Base-by-base conservation (phyloP, 2,329 filamentous ascomycete species). In the Botrytis elliptica region DNA sequence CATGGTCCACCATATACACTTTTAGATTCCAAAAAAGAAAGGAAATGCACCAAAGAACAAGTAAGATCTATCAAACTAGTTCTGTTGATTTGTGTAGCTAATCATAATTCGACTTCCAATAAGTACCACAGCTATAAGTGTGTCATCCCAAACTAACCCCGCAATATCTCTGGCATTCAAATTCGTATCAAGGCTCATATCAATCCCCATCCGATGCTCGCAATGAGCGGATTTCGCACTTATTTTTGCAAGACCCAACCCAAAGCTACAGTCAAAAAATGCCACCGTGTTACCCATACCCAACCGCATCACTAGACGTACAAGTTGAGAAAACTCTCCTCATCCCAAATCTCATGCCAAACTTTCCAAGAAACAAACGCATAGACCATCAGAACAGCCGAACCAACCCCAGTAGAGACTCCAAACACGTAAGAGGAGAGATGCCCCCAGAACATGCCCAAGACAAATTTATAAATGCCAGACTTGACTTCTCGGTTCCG, bases 101-200 rank as follows among this genome's bases (percentile, higher is more conserved):
- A 55, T 29, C 52, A 55, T 29, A 55, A 55, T n/a, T 18, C 25
- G 29, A 29, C 3, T 18, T 14, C 49, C 49, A 55, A 55, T 55
- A 3, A 4, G 3, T 3, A 16, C 52, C 14, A 3, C 4, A 18
- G n/a, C 14, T 14, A 29, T 0, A 55, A 29, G 1, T 9, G 2
- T 8, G 18, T 4, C 14, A 55, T 55, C 2, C 52, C 6, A 55
- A 55, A 29, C 14, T 0, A 2, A 29, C 25, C 52, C n/a, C 16
- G 2, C 6, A 55, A 29, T n/a, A 18, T 4, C 0, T 14, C 5
- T 55, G n/a, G 1, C n/a, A 8, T 55, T 55, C n/a, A 29, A 29
- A 18, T 55, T 55, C 52, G 14, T n/a, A 29, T 55, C 25, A 1
- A 14, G 25, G 5, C 49, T 29, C 49, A 16, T 55, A n/a, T 29